Evolutionary conservation across 805 yeast species (phyloP).

Genomic region (Yarrowia porcina): DNA sequence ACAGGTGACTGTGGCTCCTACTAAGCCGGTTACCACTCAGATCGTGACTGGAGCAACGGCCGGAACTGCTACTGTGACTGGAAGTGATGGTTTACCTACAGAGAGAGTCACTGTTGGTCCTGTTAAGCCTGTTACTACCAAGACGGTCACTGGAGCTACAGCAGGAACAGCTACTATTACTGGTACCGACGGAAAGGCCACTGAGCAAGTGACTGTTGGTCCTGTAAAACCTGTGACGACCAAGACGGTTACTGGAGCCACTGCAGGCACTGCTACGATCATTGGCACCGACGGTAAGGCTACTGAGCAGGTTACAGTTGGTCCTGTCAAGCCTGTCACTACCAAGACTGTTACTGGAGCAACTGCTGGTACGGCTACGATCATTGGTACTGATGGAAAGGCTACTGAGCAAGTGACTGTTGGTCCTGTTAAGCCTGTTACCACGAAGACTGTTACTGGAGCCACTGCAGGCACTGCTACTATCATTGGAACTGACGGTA

Average conservation of each 20-base stretch:
- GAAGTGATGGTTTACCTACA: neutral
- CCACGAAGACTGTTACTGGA: too few species aligned
- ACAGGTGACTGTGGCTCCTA: slow-evolving; percentile 25
- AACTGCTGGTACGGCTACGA: neutral
- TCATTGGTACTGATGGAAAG: neutral
- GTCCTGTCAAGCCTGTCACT: neutral
- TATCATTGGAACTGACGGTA: too few species aligned
- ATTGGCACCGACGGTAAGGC: neutral
- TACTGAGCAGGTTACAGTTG: neutral
- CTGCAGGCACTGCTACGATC: neutral
- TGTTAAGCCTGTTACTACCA: neutral
- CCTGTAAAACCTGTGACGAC: neutral
- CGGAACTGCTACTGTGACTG: neutral
- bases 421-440: too few species aligned
- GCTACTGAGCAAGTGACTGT: slow-evolving; percentile 27
- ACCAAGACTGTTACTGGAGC: neutral
- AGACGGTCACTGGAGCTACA: too few species aligned
- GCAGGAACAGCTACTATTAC: too few species aligned
- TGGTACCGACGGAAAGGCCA: neutral
- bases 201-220: neutral
- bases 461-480: too few species aligned
- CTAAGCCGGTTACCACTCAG: neutral
- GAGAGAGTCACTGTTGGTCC: neutral
- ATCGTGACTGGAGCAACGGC: neutral
- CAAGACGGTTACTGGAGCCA: neutral